phyloP scores from a whole-genome alignment of 441 rosid genomes.

The Hura crepitans region DNA sequence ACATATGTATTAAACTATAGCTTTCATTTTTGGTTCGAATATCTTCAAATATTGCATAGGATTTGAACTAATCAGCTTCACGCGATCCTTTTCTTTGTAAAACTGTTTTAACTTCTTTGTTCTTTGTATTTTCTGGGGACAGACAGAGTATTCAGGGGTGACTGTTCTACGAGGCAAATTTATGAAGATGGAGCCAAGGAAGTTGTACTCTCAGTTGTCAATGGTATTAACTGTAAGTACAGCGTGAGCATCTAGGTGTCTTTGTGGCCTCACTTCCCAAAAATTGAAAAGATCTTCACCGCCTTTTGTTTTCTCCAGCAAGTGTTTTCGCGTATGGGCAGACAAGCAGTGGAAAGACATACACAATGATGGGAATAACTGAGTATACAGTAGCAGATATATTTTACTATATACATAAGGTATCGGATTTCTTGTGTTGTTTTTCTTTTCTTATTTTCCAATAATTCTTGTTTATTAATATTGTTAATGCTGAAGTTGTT shows the following conservation, averaged over 20 bases:
- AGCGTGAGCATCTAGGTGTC: constrained; percentile 1
- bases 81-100: not conserved
- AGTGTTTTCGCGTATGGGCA: constrained; percentile 88
- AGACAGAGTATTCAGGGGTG: constrained; percentile 90
- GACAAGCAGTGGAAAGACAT: constrained; percentile 91
- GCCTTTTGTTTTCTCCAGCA: constrained; percentile 40
- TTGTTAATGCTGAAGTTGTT: constrained; percentile 14
- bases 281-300: constrained; percentile 15
- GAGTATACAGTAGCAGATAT: constrained; percentile 72
- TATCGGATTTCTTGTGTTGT: constrained; percentile 27
- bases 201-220: constrained; percentile 86
- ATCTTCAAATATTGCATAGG: not conserved
- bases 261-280: not conserved
- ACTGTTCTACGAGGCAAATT: constrained; percentile 64
- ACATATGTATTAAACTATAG: not conserved
- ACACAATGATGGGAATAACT: constrained; percentile 82
- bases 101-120: constrained; percentile 6
- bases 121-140: constrained; percentile 22
- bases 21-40: not conserved
- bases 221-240: constrained; percentile 81
- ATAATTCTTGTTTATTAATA: constrained; percentile 8
- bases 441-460: constrained; percentile 15
- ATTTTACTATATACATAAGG: constrained; percentile 66
- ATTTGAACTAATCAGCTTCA: not conserved
- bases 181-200: constrained; percentile 79